Evolutionary conservation across 768 basidiomycete genomes (phyloP), one percentile per base, ranked within the genome.

Genomic region (Tricholoma furcatifolium): DNA sequence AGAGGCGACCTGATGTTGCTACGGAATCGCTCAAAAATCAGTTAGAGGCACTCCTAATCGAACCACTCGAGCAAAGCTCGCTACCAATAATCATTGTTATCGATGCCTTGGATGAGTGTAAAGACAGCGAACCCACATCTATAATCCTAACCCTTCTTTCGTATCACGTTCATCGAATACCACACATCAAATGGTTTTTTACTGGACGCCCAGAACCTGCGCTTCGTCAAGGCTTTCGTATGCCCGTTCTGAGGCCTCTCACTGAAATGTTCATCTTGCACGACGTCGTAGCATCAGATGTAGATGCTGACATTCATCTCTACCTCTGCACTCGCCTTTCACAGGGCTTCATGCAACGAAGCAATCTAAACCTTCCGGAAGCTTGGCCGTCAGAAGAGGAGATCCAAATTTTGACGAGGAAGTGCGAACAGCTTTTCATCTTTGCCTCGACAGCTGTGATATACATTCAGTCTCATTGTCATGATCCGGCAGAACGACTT

Each of bases 41-140:
- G 34, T 7, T 45, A 2, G 10, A 14, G n/a, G 17, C 43, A 3
- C 43, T 52, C n/a, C 20, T 52, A 21, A 45, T 52, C n/a, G 18
- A 23, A 9, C 43, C 43, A 18, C 24, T 44, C 6, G 35, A 20
- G 7, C 15, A 24, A 20, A 44, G 31, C 2, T 17, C 34, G 2
- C 20, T 44, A 7, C 27, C 31, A 4, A 35, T 27, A 21, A 12
- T 52, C 32, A 18, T 52, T 30, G 51, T 45, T n/a, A 52, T 52
- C 15, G 51, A 52, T 14, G 51, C 51, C 6, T 17, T 52, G 4
- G 43, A 45, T 32, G 43, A 45, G 27, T 52, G 51, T 34, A 45
- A 21, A 24, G 36, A 38, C 17, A 39, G 17, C 11, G 48, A 41
- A 30, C 36, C 36, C 4, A 38, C 6, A 30, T 38, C 48, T 12